Evolutionary conservation across 371 early-diverging fungal species (phyloP), one percentile per base, ranked within the genome.

Genomic region (Mortierella sp.): DNA sequence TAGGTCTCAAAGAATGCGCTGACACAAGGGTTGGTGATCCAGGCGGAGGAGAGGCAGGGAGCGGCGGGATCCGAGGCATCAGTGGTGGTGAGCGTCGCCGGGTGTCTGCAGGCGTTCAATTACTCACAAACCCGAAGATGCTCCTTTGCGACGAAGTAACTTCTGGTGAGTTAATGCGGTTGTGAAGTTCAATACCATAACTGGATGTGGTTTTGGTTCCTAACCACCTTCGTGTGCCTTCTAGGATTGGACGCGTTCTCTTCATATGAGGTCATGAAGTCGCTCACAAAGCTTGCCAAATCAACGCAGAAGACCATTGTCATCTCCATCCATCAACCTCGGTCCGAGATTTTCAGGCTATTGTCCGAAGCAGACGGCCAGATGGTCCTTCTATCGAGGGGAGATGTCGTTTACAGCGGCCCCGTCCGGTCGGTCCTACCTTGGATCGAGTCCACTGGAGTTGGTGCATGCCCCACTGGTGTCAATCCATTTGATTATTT

Each of bases 31-130:
- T 74, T 3, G 74, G 74, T 21, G 74, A 74, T 29, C 60, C 74
- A 17, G 74, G 74, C 14, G 74, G 74, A 27, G 74, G 74, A 13
- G 74, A 74, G 37, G 63, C 56, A 19, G 74, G 74, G 1, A 67
- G 68, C 21, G 57, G 74, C 4, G 74, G 74, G 1, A 63, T 74
- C 45, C 74, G 74, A 7, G 69, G 76, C 19, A 76, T 76, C 69
- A 76, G 76, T 61, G 76, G 76, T 31, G 76, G 76, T 9, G 76
- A 76, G 31, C 63, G 69, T 47, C 76, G 76, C 27, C 64, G 76
- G 6, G 76, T 76, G 34, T 76, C 76, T 41, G 69, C 69, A 5
- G 76, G 64, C 24, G 58, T 76, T 8, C 76, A 76, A 12, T 47
- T 76, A 4, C 39, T 76, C 54, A 76, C 76, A 7, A 64, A 76